Base-by-base conservation (phyloP, 1,284 basidiomycete genomes). In the Golubevia sp. region DNA sequence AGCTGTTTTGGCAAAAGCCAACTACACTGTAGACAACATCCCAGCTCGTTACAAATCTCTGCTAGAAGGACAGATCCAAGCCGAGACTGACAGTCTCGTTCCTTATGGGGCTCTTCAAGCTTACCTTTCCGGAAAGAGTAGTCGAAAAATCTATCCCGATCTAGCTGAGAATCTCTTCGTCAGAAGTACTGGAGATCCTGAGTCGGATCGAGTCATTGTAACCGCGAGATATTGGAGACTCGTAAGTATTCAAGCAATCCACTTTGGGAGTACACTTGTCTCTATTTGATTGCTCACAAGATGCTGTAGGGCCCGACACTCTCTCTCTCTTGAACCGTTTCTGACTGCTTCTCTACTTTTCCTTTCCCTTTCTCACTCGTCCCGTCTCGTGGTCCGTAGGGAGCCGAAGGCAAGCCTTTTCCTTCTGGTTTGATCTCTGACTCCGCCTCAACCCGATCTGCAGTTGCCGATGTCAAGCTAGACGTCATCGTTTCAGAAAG, bases 61-160 rank as follows among this genome's bases (percentile, higher is more conserved):
- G 7, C 27, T 38, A 23, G 53, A 57, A 34, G 55, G 51, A 48
- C 20, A 21, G 21, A 21, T 68, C 5, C 55, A 49, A 6, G 34
- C n/a, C 2, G 54, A 57, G 26, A 58, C 59, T 18, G 49, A 52
- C 26, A 24, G 34, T 30, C 49, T 68, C 21, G 60, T 63, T 20
- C 67, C 67, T 20, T 66, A 66, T 30, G 67, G 67, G 8, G 67
- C 67, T n/a, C 38, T 68, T 21, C 66, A 68, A 55, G 63, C 66
- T 11, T 68, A 59, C 48, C 58, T 60, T 25, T 66, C 64, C n/a
- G 67, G 67, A 26, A 44, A 56, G 24, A 56, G 27, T 18, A 67
- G 64, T 13, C 54, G 57, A 13, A 23, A 52, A 11, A 20, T 21
- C 20, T 68, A 68, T 51, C 50, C 51, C 5, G 20, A 38, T 1